Percentiles rank a stretch among this genome's conserved stretches.
phyloP scores from a whole-genome alignment of 2,329 filamentous ascomycete genomes.

The Rutstroemia sydowiana region DNA sequence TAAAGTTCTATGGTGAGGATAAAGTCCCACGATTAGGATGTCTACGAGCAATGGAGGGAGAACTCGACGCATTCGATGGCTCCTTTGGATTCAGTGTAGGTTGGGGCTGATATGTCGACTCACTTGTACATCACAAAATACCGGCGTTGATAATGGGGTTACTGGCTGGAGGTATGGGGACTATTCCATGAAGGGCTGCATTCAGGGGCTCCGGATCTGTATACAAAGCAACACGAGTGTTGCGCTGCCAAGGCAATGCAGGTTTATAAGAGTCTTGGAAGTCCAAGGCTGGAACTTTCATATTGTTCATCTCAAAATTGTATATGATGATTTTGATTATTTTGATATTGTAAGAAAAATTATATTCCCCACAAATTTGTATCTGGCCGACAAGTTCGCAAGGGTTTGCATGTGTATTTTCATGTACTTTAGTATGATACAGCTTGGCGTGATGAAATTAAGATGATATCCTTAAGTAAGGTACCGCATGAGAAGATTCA shows the following conservation, averaged over 20 bases:
- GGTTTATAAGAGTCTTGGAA: neutral
- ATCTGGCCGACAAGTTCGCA: no score
- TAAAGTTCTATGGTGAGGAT: conserved; percentile 60
- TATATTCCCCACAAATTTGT: no score
- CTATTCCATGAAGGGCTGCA: neutral
- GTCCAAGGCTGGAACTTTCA: neutral
- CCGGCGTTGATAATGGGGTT: neutral
- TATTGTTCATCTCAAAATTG: neutral
- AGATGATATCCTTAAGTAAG: no score
- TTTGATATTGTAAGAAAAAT: no score
- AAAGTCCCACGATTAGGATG: conserved; percentile 48
- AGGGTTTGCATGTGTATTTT: no score
- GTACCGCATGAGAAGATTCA: no score
- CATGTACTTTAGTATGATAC: no score
- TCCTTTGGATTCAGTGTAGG: conserved; percentile 30
- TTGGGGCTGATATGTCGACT: conserved; percentile 16
- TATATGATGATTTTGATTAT: no score
- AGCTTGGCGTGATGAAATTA: no score
- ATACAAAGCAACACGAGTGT: neutral
- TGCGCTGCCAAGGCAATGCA: neutral
- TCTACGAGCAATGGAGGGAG: conserved; percentile 44
- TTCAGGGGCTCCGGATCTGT: neutral
- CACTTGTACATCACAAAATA: neutral
- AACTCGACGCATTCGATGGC: conserved; percentile 27
- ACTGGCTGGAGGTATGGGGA: neutral